Evolutionary conservation across 2,329 filamentous ascomycete species (phyloP).

Genomic region (Microascus cirrosus): DNA sequence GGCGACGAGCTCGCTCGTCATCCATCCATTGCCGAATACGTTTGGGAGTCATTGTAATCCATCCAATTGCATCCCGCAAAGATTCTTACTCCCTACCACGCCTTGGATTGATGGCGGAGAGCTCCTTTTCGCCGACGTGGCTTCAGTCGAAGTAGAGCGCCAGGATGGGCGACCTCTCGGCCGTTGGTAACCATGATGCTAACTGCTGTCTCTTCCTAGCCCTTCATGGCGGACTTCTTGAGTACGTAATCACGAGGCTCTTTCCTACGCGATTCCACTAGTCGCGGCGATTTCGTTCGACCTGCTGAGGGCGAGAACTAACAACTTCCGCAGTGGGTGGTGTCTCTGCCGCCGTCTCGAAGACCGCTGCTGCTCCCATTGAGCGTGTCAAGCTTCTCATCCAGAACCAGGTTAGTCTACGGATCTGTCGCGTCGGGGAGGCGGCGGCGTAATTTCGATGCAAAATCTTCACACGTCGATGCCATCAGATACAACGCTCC

Average conservation of each 20-base stretch:
- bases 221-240: conserved; percentile 97
- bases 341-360: conserved; percentile 99
- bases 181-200: conserved; percentile 15
- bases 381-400: conserved; percentile 99
- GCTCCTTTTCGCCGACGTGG: no score
- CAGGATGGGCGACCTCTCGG: no score
- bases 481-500: no score
- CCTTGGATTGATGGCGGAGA: conserved; percentile 1
- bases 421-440: no score
- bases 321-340: conserved; percentile 68
- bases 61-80: conserved; percentile 11
- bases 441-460: no score
- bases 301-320: not conserved
- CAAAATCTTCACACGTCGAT: no score
- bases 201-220: conserved; percentile 38
- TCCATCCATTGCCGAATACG: not conserved
- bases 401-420: conserved; percentile 89
- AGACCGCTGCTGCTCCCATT: conserved; percentile 98
- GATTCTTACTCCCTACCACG: conserved; percentile 6
- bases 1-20: conserved; percentile 5
- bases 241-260: conserved; percentile 57
- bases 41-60: conserved; percentile 11
- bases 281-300: not conserved
- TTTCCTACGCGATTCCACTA: conserved; percentile 4
- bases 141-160: no score